Base-by-base conservation (phyloP, 352 stramenopile genomes). In the Phytophthora tubulina region DNA sequence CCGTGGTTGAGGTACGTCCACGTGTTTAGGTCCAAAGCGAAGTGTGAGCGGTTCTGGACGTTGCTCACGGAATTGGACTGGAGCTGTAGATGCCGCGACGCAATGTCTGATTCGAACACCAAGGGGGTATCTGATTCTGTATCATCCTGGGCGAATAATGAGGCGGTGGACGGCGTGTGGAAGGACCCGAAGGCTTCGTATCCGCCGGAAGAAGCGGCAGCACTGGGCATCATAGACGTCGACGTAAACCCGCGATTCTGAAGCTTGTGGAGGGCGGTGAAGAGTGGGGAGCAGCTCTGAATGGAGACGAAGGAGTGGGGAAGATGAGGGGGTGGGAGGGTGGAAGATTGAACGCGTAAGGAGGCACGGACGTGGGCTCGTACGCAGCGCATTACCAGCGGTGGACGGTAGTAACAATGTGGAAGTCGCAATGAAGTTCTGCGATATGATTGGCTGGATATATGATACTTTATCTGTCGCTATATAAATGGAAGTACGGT, bases 1-100 rank as follows among this genome's bases (percentile, higher is more conserved):
- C 95, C 95, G 72, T 99, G 96, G 77, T 99, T 99, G 8, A 99
- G 64, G 73, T 98, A 99, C 36, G 88, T 97, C 93, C 93, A 98
- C 13, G 51, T 70, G 0, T 71, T 15, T 8, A 90, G 72, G 42
- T 90, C 85, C 41, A 92, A 59, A 3, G 82, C 76, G 51, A 94
- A 95, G 17, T 84, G 75, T 48, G 65, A 72, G 33, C 64, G 64
- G 39, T 78, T 80, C 10, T 51, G 31, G 7, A 70, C 71, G 50
- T 82, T 91, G 17, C n/a, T 15, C 3, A 30, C n/a, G 0, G 14
- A 46, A 39, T 63, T 52, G n/a, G 36, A 44, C 39, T 66, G 4
- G 3, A 81, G 52, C 49, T 70, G 51, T 30, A 83, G 52, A n/a
- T 33, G 49, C 3, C 17, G 57, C 32, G 59, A 69, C 4, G 45